Evolutionary conservation across 306 rosid genomes (phyloP), one percentile per base, ranked within the genome.

Genomic region (Cicer chorassanicum): DNA sequence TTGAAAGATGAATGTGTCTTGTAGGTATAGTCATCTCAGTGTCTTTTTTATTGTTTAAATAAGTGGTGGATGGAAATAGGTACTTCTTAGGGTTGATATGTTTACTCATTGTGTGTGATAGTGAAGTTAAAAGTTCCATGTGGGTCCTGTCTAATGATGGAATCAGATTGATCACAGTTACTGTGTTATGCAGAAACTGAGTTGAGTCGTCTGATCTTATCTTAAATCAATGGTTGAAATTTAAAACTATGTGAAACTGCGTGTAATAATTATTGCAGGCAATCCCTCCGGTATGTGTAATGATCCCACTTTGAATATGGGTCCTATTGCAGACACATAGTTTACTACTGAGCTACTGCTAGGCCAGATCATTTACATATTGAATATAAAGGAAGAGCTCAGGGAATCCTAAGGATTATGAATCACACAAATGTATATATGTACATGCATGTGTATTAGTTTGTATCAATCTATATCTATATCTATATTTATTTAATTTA

Each of bases 361-460:
- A 75, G 73, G 80, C 54, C 76, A 57, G 21, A 48, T 72, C 45
- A 68, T 66, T 42, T 73, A 50, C 77, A 68, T 70, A 59, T 71
- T 46, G 68, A 72, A 72, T 73, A 48, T 84, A 62, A 38, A 61
- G 86, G 67, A 53, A 59, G 82, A 72, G 74, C 21, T 79, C 76
- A 73, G 86, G 88, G 93, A 80, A 90, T 88, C 89, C 88, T 56
- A 85, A 64, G 93, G 53, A 64, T 8, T 34, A 45, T 48, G 50
- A 45, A 49, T 71, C 76, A 42, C 69, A 73, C 6, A 44, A 18
- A 16, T n/a, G 44, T 15, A 36, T n/a, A 61, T 34, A 24, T 15
- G 21, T 6, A 51, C 24, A 2, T 2, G 7, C 56, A 50, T 50
- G 4, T 29, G 66, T 24, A 8, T 56, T 13, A 18, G 14, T 56